phyloP scores from a whole-genome alignment of 2,329 filamentous ascomycete genomes.

The Knufia petricola region DNA sequence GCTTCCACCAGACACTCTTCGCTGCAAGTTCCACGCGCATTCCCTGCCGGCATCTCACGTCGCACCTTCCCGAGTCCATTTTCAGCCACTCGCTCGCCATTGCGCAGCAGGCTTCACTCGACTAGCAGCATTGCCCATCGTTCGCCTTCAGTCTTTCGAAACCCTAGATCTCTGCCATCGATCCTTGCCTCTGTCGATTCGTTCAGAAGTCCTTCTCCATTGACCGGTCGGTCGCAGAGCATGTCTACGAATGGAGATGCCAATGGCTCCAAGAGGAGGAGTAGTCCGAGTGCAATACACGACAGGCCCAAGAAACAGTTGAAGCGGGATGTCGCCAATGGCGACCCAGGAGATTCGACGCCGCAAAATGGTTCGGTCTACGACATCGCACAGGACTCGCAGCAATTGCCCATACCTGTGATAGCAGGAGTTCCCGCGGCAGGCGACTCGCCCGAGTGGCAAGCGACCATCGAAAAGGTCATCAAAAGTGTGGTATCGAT shows the following conservation, averaged over 20 bases:
- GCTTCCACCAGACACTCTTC: neutral
- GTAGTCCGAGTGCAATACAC: conserved; percentile 39
- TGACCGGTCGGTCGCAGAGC: conserved; percentile 5
- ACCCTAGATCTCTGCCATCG: neutral
- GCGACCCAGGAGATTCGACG: conserved; percentile 31
- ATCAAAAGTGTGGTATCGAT: conserved; percentile 97
- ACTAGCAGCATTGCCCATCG: neutral
- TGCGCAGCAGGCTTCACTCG: neutral
- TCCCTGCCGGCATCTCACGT: neutral
- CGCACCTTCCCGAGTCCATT: neutral
- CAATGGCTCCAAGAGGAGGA: conserved; percentile 45
- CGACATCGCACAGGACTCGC: conserved; percentile 31
- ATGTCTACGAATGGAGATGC: conserved; percentile 44
- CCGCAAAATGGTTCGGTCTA: conserved; percentile 37
- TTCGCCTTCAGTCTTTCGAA: neutral
- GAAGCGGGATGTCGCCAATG: conserved; percentile 36
- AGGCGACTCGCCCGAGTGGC: conserved; percentile 73
- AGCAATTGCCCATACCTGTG: conserved; percentile 37
- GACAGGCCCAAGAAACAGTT: conserved; percentile 49
- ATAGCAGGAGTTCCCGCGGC: conserved; percentile 41
- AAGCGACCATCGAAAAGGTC: conserved; percentile 86
- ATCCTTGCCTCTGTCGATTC: neutral
- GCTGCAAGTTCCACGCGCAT: too few species aligned
- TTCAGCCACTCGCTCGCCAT: neutral
- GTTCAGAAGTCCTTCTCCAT: neutral